Evolutionary conservation across 169 alveolate species (phyloP).

Genomic region (Babesia gibsoni): DNA sequence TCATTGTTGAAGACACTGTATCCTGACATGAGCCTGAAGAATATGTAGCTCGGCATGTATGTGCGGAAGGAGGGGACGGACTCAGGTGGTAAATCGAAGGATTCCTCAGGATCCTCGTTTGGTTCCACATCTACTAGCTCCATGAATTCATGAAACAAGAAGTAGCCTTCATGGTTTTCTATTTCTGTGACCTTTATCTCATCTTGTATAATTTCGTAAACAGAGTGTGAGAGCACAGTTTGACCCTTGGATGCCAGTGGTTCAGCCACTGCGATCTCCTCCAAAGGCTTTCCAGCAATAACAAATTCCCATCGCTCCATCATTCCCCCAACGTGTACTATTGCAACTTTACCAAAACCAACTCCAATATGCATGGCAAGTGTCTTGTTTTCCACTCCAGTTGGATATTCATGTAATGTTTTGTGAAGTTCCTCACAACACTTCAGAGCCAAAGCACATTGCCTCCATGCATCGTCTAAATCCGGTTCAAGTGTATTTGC

Average conservation of each 20-base stretch:
- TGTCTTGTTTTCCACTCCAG: slow-evolving; percentile 61
- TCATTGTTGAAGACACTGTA: slow-evolving; percentile 76
- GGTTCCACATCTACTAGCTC: slow-evolving; percentile 48
- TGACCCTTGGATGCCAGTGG: slow-evolving; percentile 77
- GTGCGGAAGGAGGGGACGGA: slow-evolving; percentile 41
- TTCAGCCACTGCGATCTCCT: slow-evolving; percentile 75
- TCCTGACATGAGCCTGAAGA: slow-evolving; percentile 66
- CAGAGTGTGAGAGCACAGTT: slow-evolving; percentile 73
- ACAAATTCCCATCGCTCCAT: slow-evolving; percentile 74
- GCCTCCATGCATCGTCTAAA: slow-evolving; percentile 24
- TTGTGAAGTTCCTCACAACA: slow-evolving; percentile 80
- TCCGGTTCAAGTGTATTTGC: not conserved
- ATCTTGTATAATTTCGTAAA: slow-evolving; percentile 25
- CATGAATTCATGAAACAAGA: not conserved
- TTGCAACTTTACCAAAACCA: slow-evolving; percentile 73
- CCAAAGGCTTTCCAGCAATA: slow-evolving; percentile 77
- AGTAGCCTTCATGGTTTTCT: slow-evolving; percentile 11
- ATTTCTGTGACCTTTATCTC: slow-evolving; percentile 3
- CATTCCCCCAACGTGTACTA: slow-evolving; percentile 77
- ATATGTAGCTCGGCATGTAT: slow-evolving; percentile 77
- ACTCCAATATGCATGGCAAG: slow-evolving; percentile 77
- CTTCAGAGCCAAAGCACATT: slow-evolving; percentile 65
- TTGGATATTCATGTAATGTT: slow-evolving; percentile 76
- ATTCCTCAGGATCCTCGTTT: slow-evolving; percentile 32
- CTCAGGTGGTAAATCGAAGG: slow-evolving; percentile 19